Base-by-base conservation (phyloP, 805 yeast species). In the Candida montana region DNA sequence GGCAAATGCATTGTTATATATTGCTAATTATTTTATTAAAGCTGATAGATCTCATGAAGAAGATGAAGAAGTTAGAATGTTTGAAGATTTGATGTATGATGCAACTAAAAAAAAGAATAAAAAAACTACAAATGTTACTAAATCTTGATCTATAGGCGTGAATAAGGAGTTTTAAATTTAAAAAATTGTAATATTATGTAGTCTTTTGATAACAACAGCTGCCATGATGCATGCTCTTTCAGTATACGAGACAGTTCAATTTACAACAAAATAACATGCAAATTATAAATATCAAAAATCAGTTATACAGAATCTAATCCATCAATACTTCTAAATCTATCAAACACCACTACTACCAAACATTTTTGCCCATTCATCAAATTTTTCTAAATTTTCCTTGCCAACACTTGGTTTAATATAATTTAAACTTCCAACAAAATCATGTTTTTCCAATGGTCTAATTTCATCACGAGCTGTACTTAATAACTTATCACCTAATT, bases 341-440 rank as follows among this genome's bases (percentile, higher is more conserved):
- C 60, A 87, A n/a, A 86, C 95, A 20, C 97, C 97, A 11, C 89
- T 81, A 16, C 95, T 86, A 8, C 98, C 99, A 60, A 77, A 91
- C 56, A 81, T 70, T 31, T 68, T 61, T 2, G 96, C 93, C 98
- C 99, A 91, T 20, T 84, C 81, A 52, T 86, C 95, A 61, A 87
- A 93, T 50, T 79, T 77, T 29, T 65, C 63, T 41, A 91, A 67
- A 6, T 95, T 95, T 52, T 85, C 91, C 28, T 71, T 71, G 10
- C 95, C 82, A 10, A 93, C 98, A 65, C 95, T 85, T 15, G 95
- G 95, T 46, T 95, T 72, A 40, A 93, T 83, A 34, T 84, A 82
- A 42, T 75, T 75, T 69, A 91, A 70, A 47, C 96, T 85, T 30
- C 67, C 73, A 40, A 71, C 69, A 58, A 91, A 93, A 59, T 91